Evolutionary conservation across 2,329 filamentous ascomycete genomes (phyloP), one percentile per base, ranked within the genome.

Genomic region (Aspergillus ibericus): DNA sequence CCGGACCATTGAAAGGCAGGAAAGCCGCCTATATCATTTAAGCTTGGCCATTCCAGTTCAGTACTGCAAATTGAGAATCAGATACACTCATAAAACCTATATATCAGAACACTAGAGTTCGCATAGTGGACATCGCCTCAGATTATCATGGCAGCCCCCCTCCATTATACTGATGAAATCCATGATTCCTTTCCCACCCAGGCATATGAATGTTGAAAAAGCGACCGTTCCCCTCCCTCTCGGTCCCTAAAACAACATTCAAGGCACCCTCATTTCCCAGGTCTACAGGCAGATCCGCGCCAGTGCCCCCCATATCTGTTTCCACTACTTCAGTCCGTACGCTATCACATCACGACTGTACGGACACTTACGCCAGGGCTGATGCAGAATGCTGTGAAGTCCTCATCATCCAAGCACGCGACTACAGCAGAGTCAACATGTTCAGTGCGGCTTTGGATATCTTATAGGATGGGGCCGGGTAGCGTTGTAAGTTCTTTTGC

Each of bases 381-480:
- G 6, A 81, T 32, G 0, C 71, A 67, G 10, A 79, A 59, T 47
- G 81, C 66, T 0, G 73, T 78, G 60, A 81, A 81, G 0, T 77
- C 78, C 34, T 77, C 69, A 4, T 73, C 58, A 0, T 48, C 71
- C n/a, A 73, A 70, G 72, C 36, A 1, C 58, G 55, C 1, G 65
- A 58, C 16, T 67, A 67, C 9, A 65, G 63, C 16, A 77, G 71
- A 1, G 78, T 82, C 35, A 83, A 63, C 69, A 78, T 77, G 59
- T 81, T 81, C 59, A 82, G 55, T 0, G 80, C 80, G 0, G 81
- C 75, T 59, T 83, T 83, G 13, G 77, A 75, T 61, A 82, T 73
- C 59, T 80, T 75, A 71, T 79, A 79, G 0, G 74, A 72, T 1
- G 76, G 77, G 0, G 60, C 42, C 0, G 72, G 70, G 10, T 66